A percentile compares a stretch with the other conserved stretches of the same genome.
Evolutionary conservation across 2,329 filamentous ascomycete genomes (phyloP).

Genomic region (Aspergillus costaricaensis): DNA sequence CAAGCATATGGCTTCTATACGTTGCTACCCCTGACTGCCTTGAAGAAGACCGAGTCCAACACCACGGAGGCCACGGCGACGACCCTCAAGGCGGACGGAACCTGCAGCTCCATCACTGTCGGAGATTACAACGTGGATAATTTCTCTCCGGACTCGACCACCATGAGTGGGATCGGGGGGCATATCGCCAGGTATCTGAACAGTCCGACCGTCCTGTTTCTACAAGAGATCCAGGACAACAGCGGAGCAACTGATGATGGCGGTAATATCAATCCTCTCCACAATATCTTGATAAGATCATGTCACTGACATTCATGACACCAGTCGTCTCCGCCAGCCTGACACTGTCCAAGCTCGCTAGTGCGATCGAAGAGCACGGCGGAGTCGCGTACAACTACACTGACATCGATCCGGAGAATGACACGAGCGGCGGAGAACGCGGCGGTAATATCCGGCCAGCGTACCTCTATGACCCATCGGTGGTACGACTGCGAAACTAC

Average conservation of each 20-base stretch:
- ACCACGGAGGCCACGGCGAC: constrained; percentile 55
- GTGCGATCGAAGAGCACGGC: constrained; percentile 54
- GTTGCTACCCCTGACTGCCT: constrained; percentile 64
- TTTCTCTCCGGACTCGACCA: constrained; percentile 57
- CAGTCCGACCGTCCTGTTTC: constrained; percentile 65
- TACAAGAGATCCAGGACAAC: constrained; percentile 73
- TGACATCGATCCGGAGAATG: constrained; percentile 61
- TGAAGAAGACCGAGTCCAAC: constrained; percentile 51
- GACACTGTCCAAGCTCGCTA: constrained; percentile 59
- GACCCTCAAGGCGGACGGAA: constrained; percentile 49
- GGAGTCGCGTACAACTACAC: constrained; percentile 60
- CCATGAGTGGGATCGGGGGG: constrained; percentile 60
- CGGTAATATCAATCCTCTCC: constrained; percentile 31
- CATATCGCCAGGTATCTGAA: constrained; percentile 67
- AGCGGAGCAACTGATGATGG: constrained; percentile 63
- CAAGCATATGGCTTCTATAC: constrained; percentile 70
- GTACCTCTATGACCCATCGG: constrained; percentile 66
- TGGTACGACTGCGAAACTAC: constrained; percentile 61
- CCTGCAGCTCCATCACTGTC: constrained; percentile 64
- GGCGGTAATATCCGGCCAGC: constrained; percentile 72
- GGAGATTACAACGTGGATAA: constrained; percentile 73
- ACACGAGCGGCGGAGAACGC: constrained; percentile 65
- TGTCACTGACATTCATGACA: background rate
- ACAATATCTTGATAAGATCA: background rate
- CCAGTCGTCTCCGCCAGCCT: constrained; percentile 55